Percentiles rank a stretch among this genome's conserved stretches.
Conservation (phyloP, 1,284 basidiomycete genomes). For the Marasmius sp. region DNA sequence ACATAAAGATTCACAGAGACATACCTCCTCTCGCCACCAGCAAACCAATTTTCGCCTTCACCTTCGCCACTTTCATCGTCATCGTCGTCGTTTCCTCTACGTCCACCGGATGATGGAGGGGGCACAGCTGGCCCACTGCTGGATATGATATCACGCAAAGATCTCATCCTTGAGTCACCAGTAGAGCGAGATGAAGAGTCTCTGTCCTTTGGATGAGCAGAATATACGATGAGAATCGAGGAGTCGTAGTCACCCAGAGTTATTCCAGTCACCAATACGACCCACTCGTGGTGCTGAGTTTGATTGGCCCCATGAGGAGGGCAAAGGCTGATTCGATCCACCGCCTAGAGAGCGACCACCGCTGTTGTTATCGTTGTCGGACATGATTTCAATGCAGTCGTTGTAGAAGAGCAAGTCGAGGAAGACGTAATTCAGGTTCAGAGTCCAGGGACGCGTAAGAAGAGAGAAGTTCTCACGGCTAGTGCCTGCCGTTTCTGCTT, state of each 20-base stretch:
- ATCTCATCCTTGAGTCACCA: background rate
- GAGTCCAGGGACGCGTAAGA: too few species aligned
- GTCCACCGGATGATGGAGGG: background rate
- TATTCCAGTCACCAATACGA: conserved; percentile 34
- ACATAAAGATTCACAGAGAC: conserved; percentile 13
- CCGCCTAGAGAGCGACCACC: conserved; percentile 50
- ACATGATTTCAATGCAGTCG: conserved; percentile 32
- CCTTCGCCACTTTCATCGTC: conserved; percentile 42
- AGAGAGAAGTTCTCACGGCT: too few species aligned
- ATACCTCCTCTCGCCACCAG: conserved; percentile 86
- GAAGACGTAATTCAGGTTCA: too few species aligned
- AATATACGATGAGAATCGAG: too few species aligned
- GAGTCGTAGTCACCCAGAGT: conserved; percentile 10
- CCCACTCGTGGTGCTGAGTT: conserved; percentile 32
- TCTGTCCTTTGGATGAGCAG: background rate
- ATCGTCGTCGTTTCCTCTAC: conserved; percentile 48
- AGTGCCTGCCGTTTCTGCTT: too few species aligned
- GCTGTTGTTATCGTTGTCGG: conserved; percentile 29
- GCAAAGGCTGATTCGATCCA: conserved; percentile 40
- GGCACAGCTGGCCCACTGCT: conserved; percentile 1
- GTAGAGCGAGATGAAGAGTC: background rate
- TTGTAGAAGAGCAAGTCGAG: background rate
- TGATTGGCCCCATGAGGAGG: conserved; percentile 46
- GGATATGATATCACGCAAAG: conserved; percentile 11
- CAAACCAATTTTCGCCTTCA: conserved; percentile 69